Evolutionary conservation across 169 alveolate genomes (phyloP).

Genomic region (Perkinsus marinus): DNA sequence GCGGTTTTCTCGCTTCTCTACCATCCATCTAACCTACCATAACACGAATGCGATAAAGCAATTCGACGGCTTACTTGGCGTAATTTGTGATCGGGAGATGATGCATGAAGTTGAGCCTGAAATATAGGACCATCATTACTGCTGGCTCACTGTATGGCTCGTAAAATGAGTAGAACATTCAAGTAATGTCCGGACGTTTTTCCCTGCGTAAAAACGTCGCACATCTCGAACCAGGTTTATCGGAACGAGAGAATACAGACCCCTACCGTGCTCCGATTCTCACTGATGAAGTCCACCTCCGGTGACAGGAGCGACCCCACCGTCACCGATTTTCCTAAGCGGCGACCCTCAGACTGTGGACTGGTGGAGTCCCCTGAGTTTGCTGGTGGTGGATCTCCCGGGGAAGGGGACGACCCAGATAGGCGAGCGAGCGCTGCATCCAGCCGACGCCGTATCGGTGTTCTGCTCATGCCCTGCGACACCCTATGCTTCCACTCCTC

Average conservation of each 20-base stretch:
- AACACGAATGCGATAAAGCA: too few relatives aligned
- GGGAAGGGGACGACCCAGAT: background rate
- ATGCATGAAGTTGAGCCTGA: background rate
- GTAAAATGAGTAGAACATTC: too few relatives aligned
- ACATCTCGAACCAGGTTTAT: too few relatives aligned
- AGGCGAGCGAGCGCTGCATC: background rate
- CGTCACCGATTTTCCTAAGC: background rate
- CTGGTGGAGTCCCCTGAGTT: background rate
- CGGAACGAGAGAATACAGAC: too few relatives aligned
- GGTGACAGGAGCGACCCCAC: background rate
- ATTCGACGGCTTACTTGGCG: background rate
- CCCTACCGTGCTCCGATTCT: background rate
- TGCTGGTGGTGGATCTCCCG: background rate
- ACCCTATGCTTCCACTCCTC: background rate
- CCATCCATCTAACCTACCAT: background rate
- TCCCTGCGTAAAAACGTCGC: too few relatives aligned
- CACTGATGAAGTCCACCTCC: background rate
- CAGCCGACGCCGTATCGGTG: background rate
- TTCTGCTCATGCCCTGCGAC: background rate
- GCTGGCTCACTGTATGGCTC: too few relatives aligned
- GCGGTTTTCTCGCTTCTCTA: background rate
- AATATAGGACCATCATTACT: background rate
- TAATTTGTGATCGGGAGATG: background rate
- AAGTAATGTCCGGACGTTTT: too few relatives aligned
- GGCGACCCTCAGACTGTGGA: background rate